phyloP scores from a whole-genome alignment of 208 protist genomes.

The Leishmania major region DNA sequence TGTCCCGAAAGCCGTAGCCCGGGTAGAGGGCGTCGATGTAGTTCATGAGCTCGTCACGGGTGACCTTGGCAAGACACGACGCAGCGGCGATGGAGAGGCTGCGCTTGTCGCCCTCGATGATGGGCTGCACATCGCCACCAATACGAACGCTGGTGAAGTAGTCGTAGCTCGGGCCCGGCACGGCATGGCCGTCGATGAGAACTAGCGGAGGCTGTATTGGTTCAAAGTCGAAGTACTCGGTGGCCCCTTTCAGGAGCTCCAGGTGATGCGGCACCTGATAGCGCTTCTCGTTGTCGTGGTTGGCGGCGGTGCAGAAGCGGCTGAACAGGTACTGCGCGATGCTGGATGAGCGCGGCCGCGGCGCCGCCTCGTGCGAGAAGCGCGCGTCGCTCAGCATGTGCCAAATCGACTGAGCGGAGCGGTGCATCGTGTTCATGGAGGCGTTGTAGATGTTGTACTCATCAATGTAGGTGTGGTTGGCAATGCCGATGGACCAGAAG shows the following conservation, averaged over 20 bases:
- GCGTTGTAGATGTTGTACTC: slow-evolving; percentile 78
- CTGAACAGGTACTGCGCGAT: slow-evolving; percentile 88
- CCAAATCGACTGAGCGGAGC: slow-evolving; percentile 77
- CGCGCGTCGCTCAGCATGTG: slow-evolving; percentile 80
- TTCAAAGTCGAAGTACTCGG: slow-evolving; percentile 77
- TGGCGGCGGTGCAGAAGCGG: slow-evolving; percentile 73
- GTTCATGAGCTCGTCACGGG: slow-evolving; percentile 88
- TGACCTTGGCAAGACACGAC: slow-evolving; percentile 89
- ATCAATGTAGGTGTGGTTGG: slow-evolving; percentile 92
- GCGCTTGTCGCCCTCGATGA: slow-evolving; percentile 89
- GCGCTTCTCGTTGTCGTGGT: slow-evolving; percentile 71
- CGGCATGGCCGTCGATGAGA: slow-evolving; percentile 85
- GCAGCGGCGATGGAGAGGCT: slow-evolving; percentile 87
- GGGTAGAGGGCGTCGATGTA: slow-evolving; percentile 80
- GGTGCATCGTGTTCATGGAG: slow-evolving; percentile 90
- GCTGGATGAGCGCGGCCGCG: slow-evolving; percentile 62
- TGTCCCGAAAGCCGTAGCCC: slow-evolving; percentile 75
- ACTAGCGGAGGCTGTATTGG: slow-evolving; percentile 85
- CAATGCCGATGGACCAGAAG: slow-evolving; percentile 87
- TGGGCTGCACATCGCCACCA: slow-evolving; percentile 75
- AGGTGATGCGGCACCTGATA: slow-evolving; percentile 68
- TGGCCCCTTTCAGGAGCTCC: slow-evolving; percentile 61
- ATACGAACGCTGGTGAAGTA: slow-evolving; percentile 67
- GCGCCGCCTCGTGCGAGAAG: slow-evolving; percentile 78
- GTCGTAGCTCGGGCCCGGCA: slow-evolving; percentile 61